phyloP scores from a whole-genome alignment of 495 filamentous ascomycete genomes.

The Choiromyces venosus region DNA sequence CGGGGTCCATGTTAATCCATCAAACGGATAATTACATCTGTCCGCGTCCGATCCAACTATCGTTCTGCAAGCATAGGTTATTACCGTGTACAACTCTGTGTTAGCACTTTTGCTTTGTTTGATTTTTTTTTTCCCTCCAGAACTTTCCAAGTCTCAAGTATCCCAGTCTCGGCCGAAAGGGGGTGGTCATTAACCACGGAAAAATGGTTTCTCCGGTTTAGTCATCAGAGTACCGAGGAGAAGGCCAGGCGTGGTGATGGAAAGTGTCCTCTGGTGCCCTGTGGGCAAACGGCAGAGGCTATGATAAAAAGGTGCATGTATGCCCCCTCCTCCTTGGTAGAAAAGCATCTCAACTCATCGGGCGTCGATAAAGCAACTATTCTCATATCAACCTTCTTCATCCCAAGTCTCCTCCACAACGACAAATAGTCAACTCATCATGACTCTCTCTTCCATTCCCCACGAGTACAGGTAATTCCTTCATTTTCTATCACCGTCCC shows the following conservation, averaged over 20 bases:
- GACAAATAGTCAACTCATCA: conserved; percentile 20
- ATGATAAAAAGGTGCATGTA: background rate
- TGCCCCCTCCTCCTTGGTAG: background rate
- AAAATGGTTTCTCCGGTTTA: background rate
- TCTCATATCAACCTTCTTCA: background rate
- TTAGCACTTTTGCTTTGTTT: background rate
- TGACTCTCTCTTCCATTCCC: background rate
- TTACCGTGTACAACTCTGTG: background rate
- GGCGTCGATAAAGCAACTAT: background rate
- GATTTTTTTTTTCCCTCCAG: background rate
- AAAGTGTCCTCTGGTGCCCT: background rate
- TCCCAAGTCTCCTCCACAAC: background rate
- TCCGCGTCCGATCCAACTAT: background rate
- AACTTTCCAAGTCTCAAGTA: background rate
- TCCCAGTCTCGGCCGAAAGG: background rate
- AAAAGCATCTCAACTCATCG: too few relatives aligned
- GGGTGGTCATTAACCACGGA: background rate
- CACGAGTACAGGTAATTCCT: background rate
- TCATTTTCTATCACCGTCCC: background rate
- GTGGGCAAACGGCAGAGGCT: background rate
- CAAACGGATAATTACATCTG: background rate
- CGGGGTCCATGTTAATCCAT: background rate
- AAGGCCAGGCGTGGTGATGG: background rate
- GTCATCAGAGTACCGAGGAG: background rate
- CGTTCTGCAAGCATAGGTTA: too few relatives aligned